Percentiles rank a stretch among this genome's conserved stretches.
Evolutionary conservation across 768 basidiomycete genomes (phyloP).

Genomic region (Phaeotremella fagi): DNA sequence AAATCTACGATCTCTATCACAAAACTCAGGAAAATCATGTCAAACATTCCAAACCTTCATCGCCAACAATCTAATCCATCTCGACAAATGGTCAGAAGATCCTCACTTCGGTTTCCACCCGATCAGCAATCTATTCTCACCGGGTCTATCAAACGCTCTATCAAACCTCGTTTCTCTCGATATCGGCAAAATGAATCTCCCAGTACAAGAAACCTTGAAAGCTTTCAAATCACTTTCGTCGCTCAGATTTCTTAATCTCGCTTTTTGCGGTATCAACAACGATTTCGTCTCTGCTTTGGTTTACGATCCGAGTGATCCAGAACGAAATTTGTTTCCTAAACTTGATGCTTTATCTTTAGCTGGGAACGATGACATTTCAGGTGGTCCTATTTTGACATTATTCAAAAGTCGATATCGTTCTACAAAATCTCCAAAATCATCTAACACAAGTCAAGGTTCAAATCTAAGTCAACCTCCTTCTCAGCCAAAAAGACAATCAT

Average conservation of each 20-base stretch:
- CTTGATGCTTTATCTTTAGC: constrained; percentile 13
- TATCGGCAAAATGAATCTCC: constrained; percentile 16
- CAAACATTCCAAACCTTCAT: too few species aligned
- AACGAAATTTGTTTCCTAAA: constrained; percentile 5
- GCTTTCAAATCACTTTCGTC: constrained; percentile 9
- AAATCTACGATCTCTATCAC: too few species aligned
- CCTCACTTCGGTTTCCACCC: too few species aligned
- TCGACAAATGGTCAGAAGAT: too few species aligned
- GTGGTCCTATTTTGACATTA: constrained; percentile 1
- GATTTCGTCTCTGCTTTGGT: constrained; percentile 19
- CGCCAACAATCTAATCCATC: too few species aligned
- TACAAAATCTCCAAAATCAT: not conserved
- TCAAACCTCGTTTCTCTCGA: constrained; percentile 15
- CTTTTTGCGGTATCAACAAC: constrained; percentile 12
- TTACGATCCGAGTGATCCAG: not conserved
- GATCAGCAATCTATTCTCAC: not conserved
- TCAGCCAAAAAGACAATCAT: not conserved
- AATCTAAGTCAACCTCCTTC: not conserved
- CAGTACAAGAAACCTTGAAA: not conserved
- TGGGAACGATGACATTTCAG: constrained; percentile 10
- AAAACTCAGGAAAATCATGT: too few species aligned
- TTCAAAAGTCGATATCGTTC: constrained; percentile 1
- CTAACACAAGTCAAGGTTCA: too few species aligned
- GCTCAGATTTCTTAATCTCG: constrained; percentile 29
- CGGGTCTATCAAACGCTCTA: constrained; percentile 8